Base-by-base conservation (phyloP, 331 rosid genomes). In the Pyrus hybrid region DNA sequence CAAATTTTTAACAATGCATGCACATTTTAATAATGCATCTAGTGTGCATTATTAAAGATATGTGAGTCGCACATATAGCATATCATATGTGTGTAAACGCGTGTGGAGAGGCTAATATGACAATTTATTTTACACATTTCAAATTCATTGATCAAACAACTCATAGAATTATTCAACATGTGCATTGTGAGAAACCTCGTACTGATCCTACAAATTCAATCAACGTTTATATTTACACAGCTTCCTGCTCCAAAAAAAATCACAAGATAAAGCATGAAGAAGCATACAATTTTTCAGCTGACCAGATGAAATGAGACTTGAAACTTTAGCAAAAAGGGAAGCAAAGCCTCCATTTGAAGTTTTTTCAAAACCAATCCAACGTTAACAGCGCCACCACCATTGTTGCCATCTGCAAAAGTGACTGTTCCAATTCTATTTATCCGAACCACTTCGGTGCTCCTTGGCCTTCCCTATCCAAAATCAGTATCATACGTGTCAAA, bases 401-500 rank as follows among this genome's bases (percentile, higher is more conserved):
- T 16, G 8, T 49, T 49, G 18, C 56, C 56, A 6, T 49, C n/a
- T 7, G 37, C 26, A 13, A 63, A 20, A 7, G 67, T 26, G 10
- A 29, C 3, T 8, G 13, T 33, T 16, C 67, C 67, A 7, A 56
- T 43, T 56, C 61, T 80, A 20, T 85, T 85, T n/a, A 77, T 56
- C 1, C 84, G 80, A 6, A 43, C 53, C 29, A 80, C 51, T 67
- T 86, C 92, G n/a, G 78, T 85, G 68, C 79, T 88, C 5, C 4
- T 68, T 4, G 90, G 87, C 53, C 32, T 78, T 73, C 88, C 90
- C 87, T 83, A 88, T 1, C 88, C 87, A 71, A 86, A 88, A 71
- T 86, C 84, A 2, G 68, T 41, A 22, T 14, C 74, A 25, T 84
- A 87, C 41, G 80, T 65, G 32, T 81, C 88, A 63, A 84, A 87